Conservation (phyloP, 208 protist species). For the Leishmania mexicana region DNA sequence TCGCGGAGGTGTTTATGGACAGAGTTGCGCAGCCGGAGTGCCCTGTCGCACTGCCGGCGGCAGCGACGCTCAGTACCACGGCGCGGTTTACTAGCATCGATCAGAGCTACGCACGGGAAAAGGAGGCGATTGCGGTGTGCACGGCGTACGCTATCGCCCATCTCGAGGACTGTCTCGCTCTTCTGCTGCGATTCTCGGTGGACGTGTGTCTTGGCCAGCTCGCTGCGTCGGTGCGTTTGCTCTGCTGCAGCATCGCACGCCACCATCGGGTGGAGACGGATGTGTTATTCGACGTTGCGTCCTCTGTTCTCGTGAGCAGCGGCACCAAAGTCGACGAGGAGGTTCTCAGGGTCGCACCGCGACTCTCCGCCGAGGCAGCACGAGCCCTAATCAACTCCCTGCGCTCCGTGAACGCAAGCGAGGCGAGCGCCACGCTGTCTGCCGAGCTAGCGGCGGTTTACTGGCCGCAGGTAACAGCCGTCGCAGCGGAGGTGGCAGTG, state of each 20-base stretch:
- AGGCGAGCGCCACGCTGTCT: background rate
- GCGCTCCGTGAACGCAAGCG: background rate
- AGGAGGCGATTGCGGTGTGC: slow-evolving; percentile 21
- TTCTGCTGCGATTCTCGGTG: slow-evolving; percentile 31
- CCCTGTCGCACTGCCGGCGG: background rate
- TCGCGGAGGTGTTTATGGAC: slow-evolving; percentile 40
- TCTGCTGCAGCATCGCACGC: slow-evolving; percentile 14
- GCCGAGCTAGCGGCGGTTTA: slow-evolving; percentile 12
- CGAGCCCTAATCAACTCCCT: slow-evolving; percentile 10
- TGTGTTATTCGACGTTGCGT: background rate
- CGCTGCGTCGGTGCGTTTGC: slow-evolving; percentile 15
- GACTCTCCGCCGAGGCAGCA: slow-evolving; percentile 15
- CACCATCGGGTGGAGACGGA: background rate
- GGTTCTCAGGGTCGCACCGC: slow-evolving; percentile 7
- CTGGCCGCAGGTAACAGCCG: slow-evolving; percentile 17
- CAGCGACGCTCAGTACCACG: slow-evolving; percentile 38
- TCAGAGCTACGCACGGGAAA: slow-evolving; percentile 46
- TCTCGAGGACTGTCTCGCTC: slow-evolving; percentile 27
- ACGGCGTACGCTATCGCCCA: slow-evolving; percentile 1
- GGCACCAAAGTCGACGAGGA: background rate
- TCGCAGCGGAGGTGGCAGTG: background rate
- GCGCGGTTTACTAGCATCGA: slow-evolving; percentile 63
- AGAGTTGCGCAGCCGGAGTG: background rate
- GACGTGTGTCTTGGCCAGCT: slow-evolving; percentile 25
- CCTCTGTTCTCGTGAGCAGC: background rate